Conservation (phyloP, 2,329 filamentous ascomycete genomes). For the Fusarium algeriense region DNA sequence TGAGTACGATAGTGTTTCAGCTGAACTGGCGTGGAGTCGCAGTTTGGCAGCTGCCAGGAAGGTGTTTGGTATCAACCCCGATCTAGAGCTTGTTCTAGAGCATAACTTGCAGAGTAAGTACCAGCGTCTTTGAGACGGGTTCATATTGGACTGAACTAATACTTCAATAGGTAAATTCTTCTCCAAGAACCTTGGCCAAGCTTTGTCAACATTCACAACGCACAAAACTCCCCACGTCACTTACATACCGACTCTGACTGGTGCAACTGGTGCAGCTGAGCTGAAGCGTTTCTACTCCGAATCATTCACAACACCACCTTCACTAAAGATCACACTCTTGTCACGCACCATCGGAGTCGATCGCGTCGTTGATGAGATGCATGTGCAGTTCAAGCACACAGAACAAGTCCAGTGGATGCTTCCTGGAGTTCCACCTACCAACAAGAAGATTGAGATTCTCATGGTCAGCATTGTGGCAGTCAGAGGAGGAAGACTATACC, state of each 20-base stretch:
- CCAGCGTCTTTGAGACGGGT: fast-evolving
- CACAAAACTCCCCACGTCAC: conserved; percentile 76
- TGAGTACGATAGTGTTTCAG: conserved; percentile 73
- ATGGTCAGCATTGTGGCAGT: conserved; percentile 71
- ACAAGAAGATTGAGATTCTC: conserved; percentile 64
- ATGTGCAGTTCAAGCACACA: conserved; percentile 69
- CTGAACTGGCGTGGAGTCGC: conserved; percentile 77
- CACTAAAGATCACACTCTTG: conserved; percentile 70
- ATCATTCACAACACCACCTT: conserved; percentile 73
- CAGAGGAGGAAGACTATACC: conserved; percentile 69
- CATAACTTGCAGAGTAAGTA: conserved; percentile 70
- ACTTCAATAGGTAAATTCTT: conserved; percentile 62
- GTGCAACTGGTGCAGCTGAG: conserved; percentile 70
- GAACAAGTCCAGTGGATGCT: conserved; percentile 71
- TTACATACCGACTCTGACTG: conserved; percentile 73
- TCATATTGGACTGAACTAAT: not conserved
- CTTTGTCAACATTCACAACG: conserved; percentile 71
- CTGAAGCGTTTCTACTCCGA: conserved; percentile 74
- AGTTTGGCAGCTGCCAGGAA: conserved; percentile 69
- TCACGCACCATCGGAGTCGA: conserved; percentile 74
- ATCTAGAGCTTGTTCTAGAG: conserved; percentile 74
- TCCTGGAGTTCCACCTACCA: conserved; percentile 68
- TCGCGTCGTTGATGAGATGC: conserved; percentile 73
- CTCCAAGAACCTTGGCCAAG: conserved; percentile 67
- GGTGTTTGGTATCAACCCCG: conserved; percentile 72